Evolutionary conservation across 148 eudicot genomes (phyloP).

Genomic region (Amaranthus cruentus): DNA sequence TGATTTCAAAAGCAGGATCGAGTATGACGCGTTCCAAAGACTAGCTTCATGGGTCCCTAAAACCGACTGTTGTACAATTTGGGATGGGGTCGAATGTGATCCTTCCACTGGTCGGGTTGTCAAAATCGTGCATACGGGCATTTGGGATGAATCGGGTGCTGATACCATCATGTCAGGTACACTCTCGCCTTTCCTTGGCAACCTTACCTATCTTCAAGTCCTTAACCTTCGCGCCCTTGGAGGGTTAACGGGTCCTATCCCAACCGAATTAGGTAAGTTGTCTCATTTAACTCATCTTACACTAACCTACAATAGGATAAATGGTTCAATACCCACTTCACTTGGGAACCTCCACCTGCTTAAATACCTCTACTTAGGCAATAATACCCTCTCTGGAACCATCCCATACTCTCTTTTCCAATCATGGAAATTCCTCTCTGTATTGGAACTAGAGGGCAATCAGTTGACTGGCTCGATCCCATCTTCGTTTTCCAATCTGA

Average conservation of each 20-base stretch:
- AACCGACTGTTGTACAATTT: conserved; percentile 56
- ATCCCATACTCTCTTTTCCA: conserved; percentile 34
- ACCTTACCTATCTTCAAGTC: conserved; percentile 44
- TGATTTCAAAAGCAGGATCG: conserved; percentile 45
- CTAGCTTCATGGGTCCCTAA: conserved; percentile 44
- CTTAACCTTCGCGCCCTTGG: conserved; percentile 54
- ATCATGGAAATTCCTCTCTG: conserved; percentile 22
- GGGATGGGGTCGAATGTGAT: conserved; percentile 51
- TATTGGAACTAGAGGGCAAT: conserved; percentile 45
- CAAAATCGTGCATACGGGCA: conserved; percentile 39
- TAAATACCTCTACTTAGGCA: conserved; percentile 30
- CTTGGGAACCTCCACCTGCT: conserved; percentile 34
- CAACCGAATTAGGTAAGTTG: conserved; percentile 49
- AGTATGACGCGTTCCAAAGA: conserved; percentile 16
- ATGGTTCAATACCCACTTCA: conserved; percentile 53
- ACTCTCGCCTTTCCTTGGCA: conserved; percentile 60
- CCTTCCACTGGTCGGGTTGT: conserved; percentile 44
- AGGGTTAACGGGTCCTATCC: conserved; percentile 46
- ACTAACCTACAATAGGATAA: conserved; percentile 41
- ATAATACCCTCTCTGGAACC: conserved; percentile 43
- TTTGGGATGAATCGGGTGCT: not conserved
- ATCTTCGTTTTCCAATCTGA: conserved; percentile 32
- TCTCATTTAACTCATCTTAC: conserved; percentile 32
- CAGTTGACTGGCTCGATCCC: conserved; percentile 48
- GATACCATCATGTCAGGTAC: conserved; percentile 39